Evolutionary conservation across 177 flowering plant species (phyloP), one percentile per base, ranked within the genome.

Genomic region (Vitis hybrid): DNA sequence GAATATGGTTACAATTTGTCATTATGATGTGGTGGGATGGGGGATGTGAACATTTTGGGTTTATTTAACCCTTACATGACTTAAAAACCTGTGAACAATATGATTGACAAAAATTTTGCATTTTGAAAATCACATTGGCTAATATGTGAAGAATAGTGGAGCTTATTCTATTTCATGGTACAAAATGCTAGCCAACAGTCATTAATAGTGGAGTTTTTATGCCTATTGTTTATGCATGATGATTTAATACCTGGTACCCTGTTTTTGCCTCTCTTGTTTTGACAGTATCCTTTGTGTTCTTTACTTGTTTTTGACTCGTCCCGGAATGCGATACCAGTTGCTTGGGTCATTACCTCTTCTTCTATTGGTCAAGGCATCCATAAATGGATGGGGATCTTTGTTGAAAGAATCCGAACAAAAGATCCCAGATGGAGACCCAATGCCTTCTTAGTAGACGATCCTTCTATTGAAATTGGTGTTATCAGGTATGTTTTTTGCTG

Each of bases 281-380:
- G 65, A 71, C 88, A 87, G 88, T 78, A 72, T 76, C 75, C 81
- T 40, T 56, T 87, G 61, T 81, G 80, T 67, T 73, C 84, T 48
- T 73, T 85, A 67, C 80, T 85, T 51, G 90, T 81, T 57, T 85
- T 87, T 70, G 86, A 85, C 74, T 74, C 85, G 4, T 76, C 75
- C 46, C 84, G 70, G n/a, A 81, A 80, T 75, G 87, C 85, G 50
- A 80, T 87, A 73, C 90, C 90, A 2, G 82, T 87, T 78, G 90
- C 88, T 63, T 86, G 90, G 90, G 65, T 86, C 64, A 86, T 86
- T 66, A 60, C 83, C n/a, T 77, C 85, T 51, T 69, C 79, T 40
- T 78, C 68, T 72, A 69, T 46, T 60, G 61, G 75, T 72, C 81
- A 83, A 64, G 60, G 68, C 61, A 67, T 76, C 40, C 82, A 73